Base-by-base conservation (phyloP, 2,329 filamentous ascomycete species). In the Hymenoscyphus linearis region DNA sequence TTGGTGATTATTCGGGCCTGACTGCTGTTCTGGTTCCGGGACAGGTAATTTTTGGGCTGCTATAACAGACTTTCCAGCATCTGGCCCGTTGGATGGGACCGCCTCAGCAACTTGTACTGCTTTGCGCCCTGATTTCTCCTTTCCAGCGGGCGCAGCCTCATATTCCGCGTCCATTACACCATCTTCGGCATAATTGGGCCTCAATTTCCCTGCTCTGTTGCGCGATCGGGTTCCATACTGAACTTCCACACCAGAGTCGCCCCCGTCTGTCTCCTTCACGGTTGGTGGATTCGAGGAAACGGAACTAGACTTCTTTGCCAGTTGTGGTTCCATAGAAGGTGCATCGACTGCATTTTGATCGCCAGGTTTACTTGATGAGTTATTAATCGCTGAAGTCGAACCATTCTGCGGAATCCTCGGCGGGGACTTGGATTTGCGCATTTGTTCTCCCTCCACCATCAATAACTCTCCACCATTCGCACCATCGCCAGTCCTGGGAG, bases 101-200 rank as follows among this genome's bases (percentile, higher is more conserved):
- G 62, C 55, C 40, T 69, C 69, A 70, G 71, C 64, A 74, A 74
- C 63, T 69, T 78, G 78, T 69, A 80, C 79, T 40, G 78, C 73
- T 72, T 87, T 88, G 73, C 85, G 85, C 58, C 78, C 69, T 64
- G 85, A 82, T 60, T 78, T 78, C 16, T 69, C 66, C 68, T 84
- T 81, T 71, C 80, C 79, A 67, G 82, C 76, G 58, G 78, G 74
- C 71, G 81, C 78, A 73, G 82, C 83, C 71, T 97, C 93, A 74
- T 92, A 91, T 73, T 98, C 95, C 76, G 90, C 86, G 71, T 98
- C 93, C 68, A 93, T 81, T 75, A 97, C 93, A 76, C 85, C 90
- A 76, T 93, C 90, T 77, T 99, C 95, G 57, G 95, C 93, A 76
- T 99, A 99, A 76, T 99, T 99, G 67, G 89, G 87, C 68, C 95